Base-by-base conservation (phyloP, 2,329 filamentous ascomycete species). In the Metarhizium brunneum region DNA sequence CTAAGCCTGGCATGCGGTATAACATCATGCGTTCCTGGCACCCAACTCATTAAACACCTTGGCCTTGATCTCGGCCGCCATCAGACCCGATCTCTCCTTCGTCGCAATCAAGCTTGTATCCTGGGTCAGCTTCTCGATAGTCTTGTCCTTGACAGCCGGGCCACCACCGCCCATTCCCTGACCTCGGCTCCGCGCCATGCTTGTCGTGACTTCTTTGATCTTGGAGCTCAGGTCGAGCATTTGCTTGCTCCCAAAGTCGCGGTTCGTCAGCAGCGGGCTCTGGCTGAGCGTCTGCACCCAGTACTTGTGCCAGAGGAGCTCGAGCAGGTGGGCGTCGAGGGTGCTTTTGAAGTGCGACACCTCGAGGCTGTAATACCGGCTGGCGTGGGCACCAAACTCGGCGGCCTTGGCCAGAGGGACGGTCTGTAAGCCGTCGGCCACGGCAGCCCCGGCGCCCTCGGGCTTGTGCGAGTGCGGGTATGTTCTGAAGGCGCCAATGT, bases 221-320 rank as follows among this genome's bases (percentile, higher is more conserved):
- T 96, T 96, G 61, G 84, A 83, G 45, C 87, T 87, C 47, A 97
- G 77, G 69, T 99, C 94, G 51, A 86, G 77, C 73, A 99, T 94
- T 71, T 96, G 92, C 71, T 92, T 94, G 65, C 87, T 95, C 53
- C 86, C 87, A 68, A 92, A 99, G 63, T 96, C 92, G 60, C 92
- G 88, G 67, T 96, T 97, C 55, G 90, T 91, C 64, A 95, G 86
- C 4, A 96, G 80, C 25, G 92, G 92, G 63, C 85, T 94, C 64
- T 95, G 90, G 36, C 90, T 95, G 20, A 99, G 81, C 6, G 94
- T 99, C 66, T 95, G 89, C 38, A 96, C 92, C 94, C 91, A 96
- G 77, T 99, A 99, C 72, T 97, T 97, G 76, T 96, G 96, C 94
- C 94, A 97, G 35, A 99, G 78, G 53, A 90, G 81, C 66, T 95